Conservation (phyloP, 305 asterid genomes). For the Solanum hybrid region DNA sequence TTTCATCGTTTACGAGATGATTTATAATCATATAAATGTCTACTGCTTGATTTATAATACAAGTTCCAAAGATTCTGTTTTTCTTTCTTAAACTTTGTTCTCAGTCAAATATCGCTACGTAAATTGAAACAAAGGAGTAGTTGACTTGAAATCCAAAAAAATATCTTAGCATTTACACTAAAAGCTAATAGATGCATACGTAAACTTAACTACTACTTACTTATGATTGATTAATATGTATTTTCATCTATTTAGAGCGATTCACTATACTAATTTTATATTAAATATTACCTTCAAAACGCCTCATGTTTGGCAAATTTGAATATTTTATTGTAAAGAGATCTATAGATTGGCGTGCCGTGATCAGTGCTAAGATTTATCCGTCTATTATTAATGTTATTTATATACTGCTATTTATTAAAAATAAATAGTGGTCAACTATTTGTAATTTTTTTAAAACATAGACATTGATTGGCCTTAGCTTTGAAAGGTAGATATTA, state of each 20-base stretch:
- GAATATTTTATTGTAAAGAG: neutral
- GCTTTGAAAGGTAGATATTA: neutral
- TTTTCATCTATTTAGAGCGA: neutral
- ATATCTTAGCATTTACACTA: neutral
- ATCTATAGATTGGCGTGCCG: neutral
- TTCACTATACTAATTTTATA: neutral
- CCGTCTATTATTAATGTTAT: neutral
- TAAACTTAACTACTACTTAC: neutral
- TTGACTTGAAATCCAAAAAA: neutral
- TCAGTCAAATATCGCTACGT: neutral
- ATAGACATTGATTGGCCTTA: neutral
- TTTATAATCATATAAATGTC: neutral
- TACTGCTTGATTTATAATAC: neutral
- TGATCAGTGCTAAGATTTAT: neutral
- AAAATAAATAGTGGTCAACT: neutral
- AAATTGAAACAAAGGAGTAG: neutral
- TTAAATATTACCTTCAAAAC: too few relatives aligned
- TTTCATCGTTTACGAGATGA: neutral
- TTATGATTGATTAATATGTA: neutral
- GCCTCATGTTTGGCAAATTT: neutral
- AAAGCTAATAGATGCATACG: neutral
- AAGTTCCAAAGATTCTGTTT: fast-evolving
- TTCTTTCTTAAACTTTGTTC: neutral
- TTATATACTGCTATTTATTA: neutral
- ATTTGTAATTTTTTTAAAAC: neutral